Evolutionary conservation across 257 asterid species (phyloP).

Genomic region (Solanum arcanum): DNA sequence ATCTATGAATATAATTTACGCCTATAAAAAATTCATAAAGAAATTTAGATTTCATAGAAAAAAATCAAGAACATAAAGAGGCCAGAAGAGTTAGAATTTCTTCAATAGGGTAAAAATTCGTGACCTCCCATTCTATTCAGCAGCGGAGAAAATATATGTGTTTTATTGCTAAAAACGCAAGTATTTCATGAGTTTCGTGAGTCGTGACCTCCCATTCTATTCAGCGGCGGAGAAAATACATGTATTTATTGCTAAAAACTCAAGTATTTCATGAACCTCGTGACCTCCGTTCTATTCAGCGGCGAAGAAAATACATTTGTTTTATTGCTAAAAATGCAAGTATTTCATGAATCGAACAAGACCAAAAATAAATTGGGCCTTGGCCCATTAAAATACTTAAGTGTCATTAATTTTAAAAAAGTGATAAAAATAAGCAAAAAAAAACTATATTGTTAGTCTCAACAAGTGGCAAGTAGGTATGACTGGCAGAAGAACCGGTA

Average conservation of each 20-base stretch:
- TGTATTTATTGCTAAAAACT: neutral
- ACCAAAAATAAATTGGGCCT: neutral
- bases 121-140: neutral
- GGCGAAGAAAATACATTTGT: neutral
- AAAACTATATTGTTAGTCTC: neutral
- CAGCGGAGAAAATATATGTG: neutral
- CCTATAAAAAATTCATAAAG: too few relatives aligned
- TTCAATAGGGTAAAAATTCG: neutral
- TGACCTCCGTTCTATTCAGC: neutral
- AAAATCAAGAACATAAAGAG: neutral
- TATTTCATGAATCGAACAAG: neutral
- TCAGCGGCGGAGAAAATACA: neutral
- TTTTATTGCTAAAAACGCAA: neutral
- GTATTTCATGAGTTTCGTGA: too few relatives aligned
- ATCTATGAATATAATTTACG: neutral
- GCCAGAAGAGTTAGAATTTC: neutral
- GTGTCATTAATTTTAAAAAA: neutral
- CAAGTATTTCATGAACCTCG: neutral
- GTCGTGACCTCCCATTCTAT: neutral
- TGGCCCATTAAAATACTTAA: neutral
- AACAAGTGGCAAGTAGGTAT: neutral
- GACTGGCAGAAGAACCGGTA: neutral
- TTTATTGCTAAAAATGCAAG: too few relatives aligned
- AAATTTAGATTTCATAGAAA: neutral
- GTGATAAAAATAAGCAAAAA: neutral